These are phyloP conservation scores for Diplodia intermedia DNA, from an alignment of 2,329 filamentous ascomycete genomes.

Conservation along the genomic window DNA sequence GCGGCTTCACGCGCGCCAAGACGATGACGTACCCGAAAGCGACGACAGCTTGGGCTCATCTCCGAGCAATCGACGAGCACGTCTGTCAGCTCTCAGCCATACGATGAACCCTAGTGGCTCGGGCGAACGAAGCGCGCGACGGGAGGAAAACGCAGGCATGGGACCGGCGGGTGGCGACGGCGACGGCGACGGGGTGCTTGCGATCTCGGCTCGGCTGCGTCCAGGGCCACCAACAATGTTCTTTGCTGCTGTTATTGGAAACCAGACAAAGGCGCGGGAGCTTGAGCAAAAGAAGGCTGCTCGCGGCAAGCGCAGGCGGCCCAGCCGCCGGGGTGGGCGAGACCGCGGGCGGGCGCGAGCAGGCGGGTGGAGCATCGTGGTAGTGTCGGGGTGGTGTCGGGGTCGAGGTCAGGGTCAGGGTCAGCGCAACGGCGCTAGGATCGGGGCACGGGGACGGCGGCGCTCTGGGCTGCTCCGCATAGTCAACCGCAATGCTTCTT, in stretches of 20 bases:
- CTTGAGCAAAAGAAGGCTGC: background rate
- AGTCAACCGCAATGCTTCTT: background rate
- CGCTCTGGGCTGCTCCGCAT: background rate
- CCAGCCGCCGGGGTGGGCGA: background rate
- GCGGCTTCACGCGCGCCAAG: slow-evolving; percentile 5
- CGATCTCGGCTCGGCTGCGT: background rate
- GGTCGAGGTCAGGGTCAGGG: no score
- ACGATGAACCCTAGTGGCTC: background rate
- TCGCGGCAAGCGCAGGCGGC: background rate
- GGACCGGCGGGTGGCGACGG: background rate
- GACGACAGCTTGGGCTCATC: background rate
- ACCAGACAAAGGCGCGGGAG: background rate
- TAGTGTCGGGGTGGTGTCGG: background rate
- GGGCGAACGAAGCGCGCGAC: background rate
- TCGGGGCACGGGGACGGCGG: background rate
- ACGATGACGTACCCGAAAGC: background rate
- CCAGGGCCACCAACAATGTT: background rate
- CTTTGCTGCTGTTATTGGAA: background rate
- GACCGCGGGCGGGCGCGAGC: background rate
- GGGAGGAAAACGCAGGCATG: background rate
- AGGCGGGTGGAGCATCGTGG: background rate
- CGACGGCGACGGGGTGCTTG: no score
- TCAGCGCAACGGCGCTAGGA: background rate
- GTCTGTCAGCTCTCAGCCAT: background rate
- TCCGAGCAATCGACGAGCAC: background rate